Percentiles rank a stretch among this genome's conserved stretches.
phyloP scores from a whole-genome alignment of 2,329 filamentous ascomycete genomes.

The Curvularia spicifera region DNA sequence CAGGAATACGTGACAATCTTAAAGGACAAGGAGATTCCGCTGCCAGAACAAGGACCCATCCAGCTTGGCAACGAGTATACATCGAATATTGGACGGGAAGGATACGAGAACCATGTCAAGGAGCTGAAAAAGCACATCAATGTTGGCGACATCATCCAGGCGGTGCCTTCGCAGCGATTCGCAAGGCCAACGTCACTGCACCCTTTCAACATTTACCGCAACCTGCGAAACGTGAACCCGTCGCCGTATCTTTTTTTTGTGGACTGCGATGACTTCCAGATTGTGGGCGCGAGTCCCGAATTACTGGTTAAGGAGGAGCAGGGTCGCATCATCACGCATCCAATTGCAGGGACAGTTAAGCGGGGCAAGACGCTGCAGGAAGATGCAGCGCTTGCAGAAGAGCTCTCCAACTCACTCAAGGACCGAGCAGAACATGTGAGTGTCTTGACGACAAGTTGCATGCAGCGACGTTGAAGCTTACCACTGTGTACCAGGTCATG shows the following conservation, averaged over 20 bases:
- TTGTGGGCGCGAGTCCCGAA: constrained; percentile 93
- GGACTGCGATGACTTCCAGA: constrained; percentile 88
- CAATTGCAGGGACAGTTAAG: constrained; percentile 94
- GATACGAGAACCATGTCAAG: constrained; percentile 90
- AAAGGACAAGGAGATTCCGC: constrained; percentile 73
- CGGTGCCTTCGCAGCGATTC: constrained; percentile 92
- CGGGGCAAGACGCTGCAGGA: constrained; percentile 81
- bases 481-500: constrained; percentile 75
- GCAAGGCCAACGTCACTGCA: constrained; percentile 88
- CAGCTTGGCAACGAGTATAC: constrained; percentile 76
- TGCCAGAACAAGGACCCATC: constrained; percentile 79
- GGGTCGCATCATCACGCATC: constrained; percentile 90
- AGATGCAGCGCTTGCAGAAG: constrained; percentile 78
- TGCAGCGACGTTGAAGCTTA: constrained; percentile 65
- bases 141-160: constrained; percentile 94
- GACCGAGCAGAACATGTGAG: constrained; percentile 63
- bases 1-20: constrained; percentile 73
- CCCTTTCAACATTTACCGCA: constrained; percentile 97
- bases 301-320: constrained; percentile 89
- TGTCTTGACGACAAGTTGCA: constrained; percentile 14
- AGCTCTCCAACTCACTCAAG: constrained; percentile 81
- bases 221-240: constrained; percentile 95
- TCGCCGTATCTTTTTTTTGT: constrained; percentile 98
- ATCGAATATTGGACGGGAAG: constrained; percentile 87
- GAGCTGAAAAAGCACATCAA: constrained; percentile 88